These are phyloP conservation scores for Didymella glomerata DNA, from an alignment of 2,329 filamentous ascomycete species.

Conservation along the genomic window DNA sequence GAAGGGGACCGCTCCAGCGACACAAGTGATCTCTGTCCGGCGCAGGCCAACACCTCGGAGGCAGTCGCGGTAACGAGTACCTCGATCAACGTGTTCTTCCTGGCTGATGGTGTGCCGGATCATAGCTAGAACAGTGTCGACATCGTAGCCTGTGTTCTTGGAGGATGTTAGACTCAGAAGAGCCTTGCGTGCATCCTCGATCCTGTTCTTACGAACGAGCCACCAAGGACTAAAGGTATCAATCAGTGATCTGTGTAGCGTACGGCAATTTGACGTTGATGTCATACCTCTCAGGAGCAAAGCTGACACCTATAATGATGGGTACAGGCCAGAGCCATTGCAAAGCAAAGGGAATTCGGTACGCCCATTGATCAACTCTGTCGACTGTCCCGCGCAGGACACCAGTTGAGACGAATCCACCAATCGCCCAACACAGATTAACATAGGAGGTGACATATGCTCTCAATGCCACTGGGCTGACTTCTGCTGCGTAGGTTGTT, in stretches of 20 bases:
- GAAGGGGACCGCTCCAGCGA: slow-evolving; percentile 55
- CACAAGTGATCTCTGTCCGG: slow-evolving; percentile 75
- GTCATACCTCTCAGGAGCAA: slow-evolving; percentile 78
- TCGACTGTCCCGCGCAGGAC: slow-evolving; percentile 71
- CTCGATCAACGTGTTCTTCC: slow-evolving; percentile 71
- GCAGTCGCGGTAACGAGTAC: slow-evolving; percentile 76
- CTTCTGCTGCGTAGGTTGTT: neutral
- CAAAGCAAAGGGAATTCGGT: slow-evolving; percentile 69
- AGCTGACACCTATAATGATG: slow-evolving; percentile 67
- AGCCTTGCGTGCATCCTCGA: slow-evolving; percentile 13
- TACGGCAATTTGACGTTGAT: neutral
- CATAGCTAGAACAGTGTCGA: slow-evolving; percentile 63
- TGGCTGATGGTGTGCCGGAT: slow-evolving; percentile 85
- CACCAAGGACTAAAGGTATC: slow-evolving; percentile 7
- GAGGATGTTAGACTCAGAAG: slow-evolving; percentile 6
- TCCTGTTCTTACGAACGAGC: slow-evolving; percentile 11
- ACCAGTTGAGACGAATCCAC: slow-evolving; percentile 71
- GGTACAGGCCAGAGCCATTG: slow-evolving; percentile 78
- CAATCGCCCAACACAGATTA: neutral
- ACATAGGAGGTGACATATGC: slow-evolving; percentile 1
- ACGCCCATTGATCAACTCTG: slow-evolving; percentile 67
- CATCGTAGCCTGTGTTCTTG: slow-evolving; percentile 54
- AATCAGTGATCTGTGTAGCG: slow-evolving; percentile 57
- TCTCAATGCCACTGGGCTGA: neutral
- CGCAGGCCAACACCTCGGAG: slow-evolving; percentile 79